Evolutionary conservation across 1,139 yeast genomes (phyloP).

Genomic region (Candida tunisiensis): DNA sequence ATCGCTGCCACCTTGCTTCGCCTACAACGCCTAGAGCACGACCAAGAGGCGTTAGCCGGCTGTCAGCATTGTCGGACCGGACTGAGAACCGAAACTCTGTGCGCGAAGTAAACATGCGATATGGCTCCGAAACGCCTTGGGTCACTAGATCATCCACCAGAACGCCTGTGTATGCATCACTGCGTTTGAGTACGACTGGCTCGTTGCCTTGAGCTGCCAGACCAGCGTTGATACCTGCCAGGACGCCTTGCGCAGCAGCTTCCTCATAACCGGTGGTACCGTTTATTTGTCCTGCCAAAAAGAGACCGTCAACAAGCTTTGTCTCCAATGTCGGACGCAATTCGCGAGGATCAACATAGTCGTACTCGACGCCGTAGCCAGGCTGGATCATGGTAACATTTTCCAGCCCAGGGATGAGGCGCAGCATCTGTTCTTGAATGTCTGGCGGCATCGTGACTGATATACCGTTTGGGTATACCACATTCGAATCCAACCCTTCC

Average conservation of each 20-base stretch:
- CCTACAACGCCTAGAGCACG: constrained; percentile 49
- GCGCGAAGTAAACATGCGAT: constrained; percentile 93
- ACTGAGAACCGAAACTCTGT: constrained; percentile 85
- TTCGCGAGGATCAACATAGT: constrained; percentile 89
- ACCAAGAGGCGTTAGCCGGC: constrained; percentile 61
- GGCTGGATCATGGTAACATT: constrained; percentile 80
- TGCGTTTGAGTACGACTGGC: constrained; percentile 43
- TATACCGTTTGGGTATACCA: constrained; percentile 91
- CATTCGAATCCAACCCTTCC: constrained; percentile 74
- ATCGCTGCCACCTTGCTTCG: constrained; percentile 39
- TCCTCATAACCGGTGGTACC: constrained; percentile 99
- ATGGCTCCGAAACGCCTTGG: constrained; percentile 94
- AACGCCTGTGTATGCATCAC: constrained; percentile 86
- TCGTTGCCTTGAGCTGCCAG: constrained; percentile 24
- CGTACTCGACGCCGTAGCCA: constrained; percentile 97
- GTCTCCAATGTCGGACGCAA: constrained; percentile 67
- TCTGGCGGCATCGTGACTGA: constrained; percentile 96
- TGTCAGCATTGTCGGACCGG: constrained; percentile 88
- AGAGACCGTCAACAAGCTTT: constrained; percentile 60
- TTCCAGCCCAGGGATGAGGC: constrained; percentile 77
- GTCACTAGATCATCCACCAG: constrained; percentile 87
- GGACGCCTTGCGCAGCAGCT: constrained; percentile 91
- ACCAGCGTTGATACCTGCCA: constrained; percentile 94
- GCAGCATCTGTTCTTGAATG: constrained; percentile 59
- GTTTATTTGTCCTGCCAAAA: constrained; percentile 90